Evolutionary conservation across 768 basidiomycete species (phyloP).

Genomic region (Paxillus involutus): DNA sequence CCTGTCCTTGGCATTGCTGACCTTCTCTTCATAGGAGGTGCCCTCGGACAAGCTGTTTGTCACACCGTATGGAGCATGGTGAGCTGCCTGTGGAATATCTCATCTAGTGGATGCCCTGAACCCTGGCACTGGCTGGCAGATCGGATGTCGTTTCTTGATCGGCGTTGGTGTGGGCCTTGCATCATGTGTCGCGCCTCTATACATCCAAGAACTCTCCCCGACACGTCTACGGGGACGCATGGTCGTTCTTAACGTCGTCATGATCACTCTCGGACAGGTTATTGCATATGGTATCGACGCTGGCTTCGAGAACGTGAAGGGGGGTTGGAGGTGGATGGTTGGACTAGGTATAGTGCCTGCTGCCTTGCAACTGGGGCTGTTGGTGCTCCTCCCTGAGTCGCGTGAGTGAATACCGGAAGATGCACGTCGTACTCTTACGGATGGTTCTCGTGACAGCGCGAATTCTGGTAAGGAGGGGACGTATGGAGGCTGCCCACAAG

Average conservation of each 20-base stretch:
- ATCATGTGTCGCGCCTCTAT: constrained; percentile 76
- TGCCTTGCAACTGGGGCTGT: constrained; percentile 55
- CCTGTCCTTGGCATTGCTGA: constrained; percentile 67
- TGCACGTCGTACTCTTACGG: background rate
- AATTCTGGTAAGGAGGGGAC: constrained; percentile 60
- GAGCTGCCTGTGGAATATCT: constrained; percentile 3
- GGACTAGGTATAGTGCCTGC: constrained; percentile 74
- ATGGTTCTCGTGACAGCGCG: constrained; percentile 40
- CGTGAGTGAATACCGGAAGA: constrained; percentile 47
- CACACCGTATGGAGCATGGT: constrained; percentile 74
- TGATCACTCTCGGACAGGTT: constrained; percentile 81
- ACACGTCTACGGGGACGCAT: constrained; percentile 72
- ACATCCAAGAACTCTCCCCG: constrained; percentile 82
- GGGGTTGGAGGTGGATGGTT: constrained; percentile 86
- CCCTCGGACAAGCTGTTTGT: constrained; percentile 67
- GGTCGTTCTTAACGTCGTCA: constrained; percentile 81
- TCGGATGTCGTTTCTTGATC: constrained; percentile 72
- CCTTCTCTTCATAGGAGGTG: constrained; percentile 72
- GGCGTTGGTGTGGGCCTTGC: constrained; percentile 76
- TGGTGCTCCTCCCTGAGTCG: constrained; percentile 75
- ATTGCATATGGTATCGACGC: constrained; percentile 76
- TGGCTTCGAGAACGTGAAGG: constrained; percentile 53
- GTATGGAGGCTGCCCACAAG: constrained; percentile 46
- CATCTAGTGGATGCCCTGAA: background rate
- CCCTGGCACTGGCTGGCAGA: too few relatives aligned